Base-by-base conservation (phyloP, 768 basidiomycete genomes). In the Piloderma croceum region DNA sequence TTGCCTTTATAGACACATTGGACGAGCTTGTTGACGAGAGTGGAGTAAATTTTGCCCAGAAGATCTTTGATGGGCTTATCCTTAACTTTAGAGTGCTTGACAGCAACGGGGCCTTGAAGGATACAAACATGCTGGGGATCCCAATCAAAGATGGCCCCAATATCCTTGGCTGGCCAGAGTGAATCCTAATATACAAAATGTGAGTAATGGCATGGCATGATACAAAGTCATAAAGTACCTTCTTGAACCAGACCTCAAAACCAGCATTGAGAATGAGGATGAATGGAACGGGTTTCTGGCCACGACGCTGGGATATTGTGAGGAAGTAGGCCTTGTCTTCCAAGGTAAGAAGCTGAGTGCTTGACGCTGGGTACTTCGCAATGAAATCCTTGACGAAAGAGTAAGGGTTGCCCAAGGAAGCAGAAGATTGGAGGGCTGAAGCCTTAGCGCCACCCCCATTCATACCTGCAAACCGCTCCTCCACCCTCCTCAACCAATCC, bases 201-300 rank as follows among this genome's bases (percentile, higher is more conserved):
- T 59, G 20, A 50, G 45, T 46, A 36, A 31, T 42, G 34, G 24
- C 7, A 9, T 24, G 42, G 7, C 19, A 38, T 35, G 17, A 36
- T 15, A 41, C 35, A 18, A 36, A 34, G 24, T 20, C 5, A 22
- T 24, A 31, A 37, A 71, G 29, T 45, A 87, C 90, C 84, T 99
- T 99, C 77, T 99, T 98, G 71, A 99, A 98, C 96, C 96, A 99
- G 38, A 98, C 92, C 59, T 93, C 90, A 56, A 98, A 98, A 49
- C 65, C 81, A 17, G 83, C 80, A 59, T 97, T 93, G 38, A 98
- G 77, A 22, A 99, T 82, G 4, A 94, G 93, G 51, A 99, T 96
- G 71, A 97, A 99, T 0, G 96, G 96, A 6, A 84, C 94, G 2
- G 96, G 96, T 65, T 98, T 99, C 73, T 99, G 96, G 3, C 91